Conservation (phyloP, 2,329 filamentous ascomycete species). For the Botrytis deweyae region DNA sequence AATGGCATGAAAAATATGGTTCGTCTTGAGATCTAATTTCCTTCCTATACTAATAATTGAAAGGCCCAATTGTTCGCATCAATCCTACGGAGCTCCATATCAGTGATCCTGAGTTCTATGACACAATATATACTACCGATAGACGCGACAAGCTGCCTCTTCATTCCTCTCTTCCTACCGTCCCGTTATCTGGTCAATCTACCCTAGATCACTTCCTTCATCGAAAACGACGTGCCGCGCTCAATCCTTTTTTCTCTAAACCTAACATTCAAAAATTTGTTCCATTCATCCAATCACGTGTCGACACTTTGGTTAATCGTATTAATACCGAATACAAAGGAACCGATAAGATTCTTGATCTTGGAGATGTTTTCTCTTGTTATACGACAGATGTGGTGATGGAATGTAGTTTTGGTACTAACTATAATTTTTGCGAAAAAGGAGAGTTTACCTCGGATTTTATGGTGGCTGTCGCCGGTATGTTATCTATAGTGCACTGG, state of each 20-base stretch:
- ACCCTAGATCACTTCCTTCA: constrained; percentile 30
- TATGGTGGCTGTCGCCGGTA: not conserved
- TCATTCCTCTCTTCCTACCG: constrained; percentile 17
- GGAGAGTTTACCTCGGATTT: constrained; percentile 6
- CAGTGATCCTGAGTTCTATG: constrained; percentile 41
- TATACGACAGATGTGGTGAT: constrained; percentile 33
- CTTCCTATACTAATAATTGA: not conserved
- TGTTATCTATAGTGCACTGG: constrained; percentile 7
- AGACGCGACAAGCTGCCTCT: constrained; percentile 24
- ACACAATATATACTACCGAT: constrained; percentile 42
- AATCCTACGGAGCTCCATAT: constrained; percentile 44
- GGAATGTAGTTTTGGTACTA: constrained; percentile 29
- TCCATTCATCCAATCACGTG: constrained; percentile 15
- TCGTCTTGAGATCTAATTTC: not conserved
- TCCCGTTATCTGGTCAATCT: constrained; percentile 19
- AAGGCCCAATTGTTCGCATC: constrained; percentile 40
- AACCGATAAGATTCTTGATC: not conserved
- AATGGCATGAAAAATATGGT: constrained; percentile 45
- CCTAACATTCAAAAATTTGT: constrained; percentile 18
- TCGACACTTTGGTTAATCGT: not conserved
- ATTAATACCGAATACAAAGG: constrained; percentile 14
- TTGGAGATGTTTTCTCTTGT: constrained; percentile 9
- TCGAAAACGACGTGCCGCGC: constrained; percentile 26
- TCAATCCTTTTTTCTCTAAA: constrained; percentile 32
- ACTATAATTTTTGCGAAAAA: constrained; percentile 11